Evolutionary conservation across 345 rosid genomes (phyloP).

Genomic region (Geranium rotundifolium): DNA sequence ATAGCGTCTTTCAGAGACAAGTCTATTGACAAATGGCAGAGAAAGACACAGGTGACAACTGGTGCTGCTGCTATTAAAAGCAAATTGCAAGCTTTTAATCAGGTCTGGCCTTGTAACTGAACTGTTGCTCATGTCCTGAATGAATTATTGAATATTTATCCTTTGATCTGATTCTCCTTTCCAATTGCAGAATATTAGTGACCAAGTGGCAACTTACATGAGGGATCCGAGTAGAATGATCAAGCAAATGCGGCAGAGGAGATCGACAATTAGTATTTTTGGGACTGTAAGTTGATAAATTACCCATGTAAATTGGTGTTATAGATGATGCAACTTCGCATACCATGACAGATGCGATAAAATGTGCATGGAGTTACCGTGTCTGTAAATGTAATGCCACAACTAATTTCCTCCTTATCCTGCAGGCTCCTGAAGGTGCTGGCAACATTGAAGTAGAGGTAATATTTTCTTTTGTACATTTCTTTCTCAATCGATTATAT

Average conservation of each 20-base stretch:
- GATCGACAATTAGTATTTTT: slow-evolving; percentile 53
- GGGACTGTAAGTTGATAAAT: slow-evolving; percentile 53
- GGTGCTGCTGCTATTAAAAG: slow-evolving; percentile 85
- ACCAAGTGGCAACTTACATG: slow-evolving; percentile 77
- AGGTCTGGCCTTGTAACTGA: slow-evolving; percentile 35
- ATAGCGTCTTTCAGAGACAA: slow-evolving; percentile 66
- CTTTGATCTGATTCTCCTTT: not conserved
- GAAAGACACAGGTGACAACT: slow-evolving; percentile 77
- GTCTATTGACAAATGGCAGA: slow-evolving; percentile 90
- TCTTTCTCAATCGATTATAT: not conserved
- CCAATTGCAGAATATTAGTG: slow-evolving; percentile 60
- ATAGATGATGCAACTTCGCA: not conserved
- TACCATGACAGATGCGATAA: not conserved
- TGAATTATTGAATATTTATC: not conserved
- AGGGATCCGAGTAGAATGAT: slow-evolving; percentile 94
- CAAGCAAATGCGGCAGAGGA: slow-evolving; percentile 87
- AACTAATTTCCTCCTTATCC: not conserved
- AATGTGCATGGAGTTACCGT: not conserved
- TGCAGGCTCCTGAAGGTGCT: slow-evolving; percentile 22
- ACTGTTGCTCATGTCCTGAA: not conserved
- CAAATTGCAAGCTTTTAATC: slow-evolving; percentile 88
- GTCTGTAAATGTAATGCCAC: not conserved
- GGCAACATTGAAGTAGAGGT: slow-evolving; percentile 40
- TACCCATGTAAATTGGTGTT: not conserved
- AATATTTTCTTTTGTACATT: not conserved